These are phyloP conservation scores for Rubus idaeus DNA, from an alignment of 306 rosid genomes.

Conservation along the genomic window DNA sequence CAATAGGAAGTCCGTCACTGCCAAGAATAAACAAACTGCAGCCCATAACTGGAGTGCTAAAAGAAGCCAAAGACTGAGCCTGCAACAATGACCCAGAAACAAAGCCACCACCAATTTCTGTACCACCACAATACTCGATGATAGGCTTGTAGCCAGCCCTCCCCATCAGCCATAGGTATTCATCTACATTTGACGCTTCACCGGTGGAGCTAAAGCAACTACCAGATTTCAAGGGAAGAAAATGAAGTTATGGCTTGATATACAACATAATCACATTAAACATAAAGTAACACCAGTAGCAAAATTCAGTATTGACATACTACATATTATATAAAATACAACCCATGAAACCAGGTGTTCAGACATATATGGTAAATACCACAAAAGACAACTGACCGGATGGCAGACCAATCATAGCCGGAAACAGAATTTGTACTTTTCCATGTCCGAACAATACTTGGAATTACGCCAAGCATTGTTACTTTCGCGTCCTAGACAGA, in stretches of 20 bases:
- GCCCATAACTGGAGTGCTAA: slow-evolving; percentile 93
- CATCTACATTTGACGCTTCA: slow-evolving; percentile 92
- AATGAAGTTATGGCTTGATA: not conserved
- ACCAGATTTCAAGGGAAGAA: slow-evolving; percentile 26
- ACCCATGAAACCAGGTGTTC: slow-evolving; percentile 18
- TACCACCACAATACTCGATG: slow-evolving; percentile 95
- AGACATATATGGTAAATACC: slow-evolving; percentile 5
- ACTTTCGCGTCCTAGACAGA: slow-evolving; percentile 65
- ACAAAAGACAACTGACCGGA: slow-evolving; percentile 51
- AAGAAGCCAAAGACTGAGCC: slow-evolving; percentile 90
- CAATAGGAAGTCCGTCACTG: slow-evolving; percentile 69
- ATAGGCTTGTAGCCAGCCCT: slow-evolving; percentile 89
- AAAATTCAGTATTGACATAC: not conserved
- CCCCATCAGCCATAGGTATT: slow-evolving; percentile 96
- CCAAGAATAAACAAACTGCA: slow-evolving; percentile 79
- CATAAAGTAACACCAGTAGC: not conserved
- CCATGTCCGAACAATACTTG: slow-evolving; percentile 91
- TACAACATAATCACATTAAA: slow-evolving; percentile 1
- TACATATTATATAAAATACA: slow-evolving; percentile 23
- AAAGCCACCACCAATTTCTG: slow-evolving; percentile 94
- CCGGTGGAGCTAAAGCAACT: slow-evolving; percentile 95
- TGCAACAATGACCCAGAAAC: slow-evolving; percentile 81
- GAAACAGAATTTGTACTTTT: slow-evolving; percentile 62
- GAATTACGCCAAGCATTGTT: slow-evolving; percentile 96
- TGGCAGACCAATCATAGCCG: slow-evolving; percentile 83